These are phyloP conservation scores for Oryza meridionalis DNA, from an alignment of 176 grass and related monocot genomes.

Conservation along the genomic window DNA sequence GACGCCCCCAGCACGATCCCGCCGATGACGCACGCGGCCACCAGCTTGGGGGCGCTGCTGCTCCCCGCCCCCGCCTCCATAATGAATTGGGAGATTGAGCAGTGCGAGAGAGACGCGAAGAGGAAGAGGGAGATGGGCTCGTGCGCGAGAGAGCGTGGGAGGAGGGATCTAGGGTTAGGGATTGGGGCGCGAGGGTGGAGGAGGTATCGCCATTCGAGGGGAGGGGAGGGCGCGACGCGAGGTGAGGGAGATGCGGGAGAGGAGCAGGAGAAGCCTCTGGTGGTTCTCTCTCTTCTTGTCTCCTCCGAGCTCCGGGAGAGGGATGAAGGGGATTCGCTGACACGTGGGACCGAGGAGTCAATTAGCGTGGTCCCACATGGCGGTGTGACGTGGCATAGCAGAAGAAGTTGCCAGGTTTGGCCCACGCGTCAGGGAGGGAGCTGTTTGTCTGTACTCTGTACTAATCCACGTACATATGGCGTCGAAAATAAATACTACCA, in stretches of 20 bases:
- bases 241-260: background rate
- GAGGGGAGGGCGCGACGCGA: too few relatives aligned
- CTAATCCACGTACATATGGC: background rate
- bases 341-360: background rate
- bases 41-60: conserved; percentile 46
- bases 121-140: background rate
- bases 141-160: background rate
- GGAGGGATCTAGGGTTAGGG: conserved; percentile 41
- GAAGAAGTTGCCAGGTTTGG: background rate
- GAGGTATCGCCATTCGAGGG: conserved; percentile 33
- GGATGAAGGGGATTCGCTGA: too few relatives aligned
- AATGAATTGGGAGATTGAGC: background rate
- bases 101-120: background rate
- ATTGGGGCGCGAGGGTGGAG: background rate
- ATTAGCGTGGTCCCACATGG: background rate
- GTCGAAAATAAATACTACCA: background rate
- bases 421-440: background rate
- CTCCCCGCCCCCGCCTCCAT: conserved; percentile 36
- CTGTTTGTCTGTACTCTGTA: too few relatives aligned
- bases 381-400: background rate
- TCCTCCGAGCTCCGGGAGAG: background rate
- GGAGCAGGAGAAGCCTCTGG: background rate
- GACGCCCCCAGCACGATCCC: conserved; percentile 72
- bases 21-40: conserved; percentile 62
- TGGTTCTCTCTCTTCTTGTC: background rate